These are phyloP conservation scores for Gossypioides kirkii DNA, from an alignment of 345 rosid genomes.

Conservation along the genomic window DNA sequence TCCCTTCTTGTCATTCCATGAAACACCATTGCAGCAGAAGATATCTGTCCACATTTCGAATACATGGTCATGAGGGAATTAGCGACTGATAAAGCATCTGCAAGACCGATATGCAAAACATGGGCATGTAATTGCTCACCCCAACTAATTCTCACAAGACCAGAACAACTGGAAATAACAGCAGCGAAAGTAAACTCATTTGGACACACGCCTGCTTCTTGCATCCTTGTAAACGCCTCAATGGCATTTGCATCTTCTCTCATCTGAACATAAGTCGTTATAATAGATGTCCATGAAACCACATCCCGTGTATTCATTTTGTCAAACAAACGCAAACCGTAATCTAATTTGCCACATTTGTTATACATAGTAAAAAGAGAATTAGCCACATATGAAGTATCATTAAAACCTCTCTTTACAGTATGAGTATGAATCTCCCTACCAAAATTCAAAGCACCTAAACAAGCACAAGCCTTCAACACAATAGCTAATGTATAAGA, in stretches of 20 bases:
- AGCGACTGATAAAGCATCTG: conserved; percentile 47
- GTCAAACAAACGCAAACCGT: conserved; percentile 52
- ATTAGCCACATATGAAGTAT: conserved; percentile 55
- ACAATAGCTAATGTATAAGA: conserved; percentile 52
- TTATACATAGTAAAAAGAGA: conserved; percentile 66
- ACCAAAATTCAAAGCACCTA: conserved; percentile 50
- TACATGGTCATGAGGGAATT: conserved; percentile 75
- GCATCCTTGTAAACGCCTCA: conserved; percentile 51
- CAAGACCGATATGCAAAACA: conserved; percentile 47
- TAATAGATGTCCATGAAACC: conserved; percentile 76
- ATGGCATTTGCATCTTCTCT: conserved; percentile 60
- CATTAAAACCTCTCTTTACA: conserved; percentile 49
- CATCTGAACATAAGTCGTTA: conserved; percentile 47
- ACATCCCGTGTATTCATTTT: conserved; percentile 58
- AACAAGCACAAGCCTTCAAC: conserved; percentile 75
- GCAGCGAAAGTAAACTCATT: conserved; percentile 71
- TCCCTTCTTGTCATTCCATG: conserved; percentile 51
- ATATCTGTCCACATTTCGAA: conserved; percentile 56
- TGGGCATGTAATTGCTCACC: conserved; percentile 81
- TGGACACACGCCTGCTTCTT: conserved; percentile 46
- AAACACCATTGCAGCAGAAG: conserved; percentile 51
- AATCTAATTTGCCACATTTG: conserved; percentile 67
- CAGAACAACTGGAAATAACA: conserved; percentile 57
- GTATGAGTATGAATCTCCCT: conserved; percentile 70
- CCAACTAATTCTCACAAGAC: conserved; percentile 56